phyloP scores from a whole-genome alignment of 2,329 filamentous ascomycete species.

The Cladophialophora immunda region DNA sequence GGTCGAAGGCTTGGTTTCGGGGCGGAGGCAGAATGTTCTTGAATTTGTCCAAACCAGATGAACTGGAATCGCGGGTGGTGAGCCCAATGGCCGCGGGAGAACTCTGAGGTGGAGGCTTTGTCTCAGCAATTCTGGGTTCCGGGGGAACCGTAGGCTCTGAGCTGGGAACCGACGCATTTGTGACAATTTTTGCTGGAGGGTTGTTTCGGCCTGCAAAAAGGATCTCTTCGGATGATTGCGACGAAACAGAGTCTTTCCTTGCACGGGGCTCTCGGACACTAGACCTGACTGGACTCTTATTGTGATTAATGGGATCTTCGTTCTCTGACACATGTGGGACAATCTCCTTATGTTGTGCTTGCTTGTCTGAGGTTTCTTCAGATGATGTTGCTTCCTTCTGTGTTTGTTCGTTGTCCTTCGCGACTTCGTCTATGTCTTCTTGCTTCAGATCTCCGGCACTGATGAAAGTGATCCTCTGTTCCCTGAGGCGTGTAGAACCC shows the following conservation, averaged over 20 bases:
- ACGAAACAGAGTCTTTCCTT: constrained; percentile 31
- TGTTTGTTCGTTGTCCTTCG: constrained; percentile 7
- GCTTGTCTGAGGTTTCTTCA: not conserved
- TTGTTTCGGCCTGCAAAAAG: constrained; percentile 35
- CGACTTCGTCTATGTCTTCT: constrained; percentile 37
- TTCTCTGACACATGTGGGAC: not conserved
- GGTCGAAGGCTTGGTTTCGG: constrained; percentile 9
- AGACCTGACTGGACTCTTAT: not conserved
- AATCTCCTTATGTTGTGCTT: not conserved
- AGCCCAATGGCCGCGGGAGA: not conserved
- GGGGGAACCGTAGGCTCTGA: constrained; percentile 1
- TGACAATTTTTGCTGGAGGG: not conserved
- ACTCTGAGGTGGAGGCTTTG: not conserved
- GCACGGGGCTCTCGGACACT: not conserved
- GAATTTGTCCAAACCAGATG: constrained; percentile 20
- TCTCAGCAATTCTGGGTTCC: not conserved
- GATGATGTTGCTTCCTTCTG: constrained; percentile 1
- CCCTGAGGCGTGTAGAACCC: constrained; percentile 61
- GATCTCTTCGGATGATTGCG: constrained; percentile 39
- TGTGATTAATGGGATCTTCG: not conserved
- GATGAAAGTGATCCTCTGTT: constrained; percentile 67
- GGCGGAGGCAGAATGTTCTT: constrained; percentile 15
- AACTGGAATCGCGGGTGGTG: constrained; percentile 20
- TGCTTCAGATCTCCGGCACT: constrained; percentile 63
- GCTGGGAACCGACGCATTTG: not conserved